Percentiles rank a stretch among this genome's conserved stretches.
These are phyloP conservation scores for Elsinoe perseae DNA, from an alignment of 2,329 filamentous ascomycete genomes.

Conservation along the genomic window DNA sequence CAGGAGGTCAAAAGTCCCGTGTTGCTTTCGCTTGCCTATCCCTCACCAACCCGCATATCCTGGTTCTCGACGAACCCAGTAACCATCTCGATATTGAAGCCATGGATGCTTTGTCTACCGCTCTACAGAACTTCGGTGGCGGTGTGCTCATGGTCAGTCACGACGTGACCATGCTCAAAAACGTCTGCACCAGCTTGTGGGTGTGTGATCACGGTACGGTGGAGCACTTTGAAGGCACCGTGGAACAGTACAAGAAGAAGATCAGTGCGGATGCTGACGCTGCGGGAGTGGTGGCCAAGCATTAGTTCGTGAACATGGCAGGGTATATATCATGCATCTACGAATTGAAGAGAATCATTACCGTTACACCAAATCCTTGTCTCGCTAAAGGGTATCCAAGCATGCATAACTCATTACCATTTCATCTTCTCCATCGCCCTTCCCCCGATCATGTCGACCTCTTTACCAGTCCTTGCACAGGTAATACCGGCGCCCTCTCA, in stretches of 20 bases:
- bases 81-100: constrained; percentile 99
- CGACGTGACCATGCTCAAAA: constrained; percentile 98
- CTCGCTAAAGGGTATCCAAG: constrained; percentile 8
- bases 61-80: constrained; percentile 95
- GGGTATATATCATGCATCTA: constrained; percentile 8
- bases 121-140: constrained; percentile 78
- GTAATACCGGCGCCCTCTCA: constrained; percentile 40
- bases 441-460: not conserved
- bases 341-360: not conserved
- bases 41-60: constrained; percentile 87
- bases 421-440: too few species aligned
- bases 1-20: constrained; percentile 95
- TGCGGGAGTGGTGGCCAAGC: constrained; percentile 67
- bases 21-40: constrained; percentile 97
- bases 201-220: constrained; percentile 92
- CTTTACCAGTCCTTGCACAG: constrained; percentile 26
- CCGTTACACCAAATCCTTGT: not conserved
- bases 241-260: constrained; percentile 95
- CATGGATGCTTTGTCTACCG: constrained; percentile 88
- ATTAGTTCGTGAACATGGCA: constrained; percentile 21
- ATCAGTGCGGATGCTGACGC: constrained; percentile 84
- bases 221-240: constrained; percentile 90
- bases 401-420: constrained; percentile 7
- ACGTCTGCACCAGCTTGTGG: constrained; percentile 90
- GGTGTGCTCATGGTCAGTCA: constrained; percentile 98